phyloP scores from a whole-genome alignment of 257 asterid species.

The Cinchona pubescens region DNA sequence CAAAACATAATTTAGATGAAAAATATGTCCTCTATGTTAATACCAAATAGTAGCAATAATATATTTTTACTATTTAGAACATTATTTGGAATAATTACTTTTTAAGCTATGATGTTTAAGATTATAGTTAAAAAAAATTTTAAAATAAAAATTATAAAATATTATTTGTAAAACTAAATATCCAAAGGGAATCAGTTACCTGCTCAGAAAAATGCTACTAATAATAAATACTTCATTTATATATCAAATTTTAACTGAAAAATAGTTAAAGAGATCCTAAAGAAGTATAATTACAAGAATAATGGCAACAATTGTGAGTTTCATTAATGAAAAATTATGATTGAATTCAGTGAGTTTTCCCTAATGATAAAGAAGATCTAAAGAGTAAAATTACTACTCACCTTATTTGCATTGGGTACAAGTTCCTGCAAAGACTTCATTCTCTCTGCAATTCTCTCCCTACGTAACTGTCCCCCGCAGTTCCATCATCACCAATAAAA shows the following conservation, averaged over 20 bases:
- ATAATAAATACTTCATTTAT: constrained; percentile 5
- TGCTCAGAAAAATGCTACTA: neutral
- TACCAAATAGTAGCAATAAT: neutral
- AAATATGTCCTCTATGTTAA: neutral
- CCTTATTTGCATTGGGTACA: constrained; percentile 94
- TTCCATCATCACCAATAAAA: constrained; percentile 18
- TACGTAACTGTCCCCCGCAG: constrained; percentile 66
- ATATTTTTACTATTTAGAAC: neutral
- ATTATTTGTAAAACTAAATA: no score
- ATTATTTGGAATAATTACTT: no score
- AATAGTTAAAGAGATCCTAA: neutral
- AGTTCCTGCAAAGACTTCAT: constrained; percentile 91
- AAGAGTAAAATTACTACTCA: constrained; percentile 21
- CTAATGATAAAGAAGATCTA: neutral
- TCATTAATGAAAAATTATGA: constrained; percentile 5
- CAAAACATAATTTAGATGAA: neutral
- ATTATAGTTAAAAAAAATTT: no score
- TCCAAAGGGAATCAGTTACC: no score
- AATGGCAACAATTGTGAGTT: constrained; percentile 2
- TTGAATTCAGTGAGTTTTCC: neutral
- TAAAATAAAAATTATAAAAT: no score
- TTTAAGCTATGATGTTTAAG: no score
- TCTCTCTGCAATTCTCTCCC: constrained; percentile 98
- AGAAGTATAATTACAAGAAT: neutral
- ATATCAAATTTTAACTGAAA: neutral